phyloP scores from a whole-genome alignment of 1,284 basidiomycete genomes.

The Coniferiporia sulphurascens region DNA sequence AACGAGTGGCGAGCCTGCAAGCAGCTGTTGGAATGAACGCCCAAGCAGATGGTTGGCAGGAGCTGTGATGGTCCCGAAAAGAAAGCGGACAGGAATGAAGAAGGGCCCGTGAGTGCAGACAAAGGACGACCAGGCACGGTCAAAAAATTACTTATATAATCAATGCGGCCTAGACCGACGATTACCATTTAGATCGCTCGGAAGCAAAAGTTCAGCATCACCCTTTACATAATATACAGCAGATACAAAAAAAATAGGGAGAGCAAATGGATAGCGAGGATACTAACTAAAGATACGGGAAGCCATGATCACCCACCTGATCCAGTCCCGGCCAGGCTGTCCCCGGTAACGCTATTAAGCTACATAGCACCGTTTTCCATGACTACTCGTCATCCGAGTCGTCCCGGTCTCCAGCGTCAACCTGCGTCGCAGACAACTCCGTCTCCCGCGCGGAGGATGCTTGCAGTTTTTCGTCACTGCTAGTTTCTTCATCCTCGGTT shows the following conservation, averaged over 20 bases:
- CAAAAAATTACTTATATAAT: no score
- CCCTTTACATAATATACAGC: no score
- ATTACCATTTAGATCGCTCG: no score
- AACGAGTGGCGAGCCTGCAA: constrained; percentile 10
- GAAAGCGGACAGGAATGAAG: neutral
- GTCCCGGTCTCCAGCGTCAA: neutral
- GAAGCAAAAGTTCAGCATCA: no score
- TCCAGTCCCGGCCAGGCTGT: no score
- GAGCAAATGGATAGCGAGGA: neutral
- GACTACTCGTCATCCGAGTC: constrained; percentile 1
- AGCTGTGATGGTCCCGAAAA: neutral
- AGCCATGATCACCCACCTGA: no score
- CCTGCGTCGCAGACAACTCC: constrained; percentile 6
- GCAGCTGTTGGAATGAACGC: neutral
- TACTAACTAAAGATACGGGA: neutral
- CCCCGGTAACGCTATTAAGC: no score
- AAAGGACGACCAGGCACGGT: no score
- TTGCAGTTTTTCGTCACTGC: constrained; percentile 27
- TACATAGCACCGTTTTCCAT: neutral
- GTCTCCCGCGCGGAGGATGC: constrained; percentile 29
- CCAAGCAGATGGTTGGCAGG: neutral
- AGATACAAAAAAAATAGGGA: neutral
- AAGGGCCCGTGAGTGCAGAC: neutral
- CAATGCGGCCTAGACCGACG: no score
- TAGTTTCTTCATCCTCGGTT: constrained; percentile 15